Evolutionary conservation across 805 yeast genomes (phyloP).

Genomic region (Candida awuae): DNA sequence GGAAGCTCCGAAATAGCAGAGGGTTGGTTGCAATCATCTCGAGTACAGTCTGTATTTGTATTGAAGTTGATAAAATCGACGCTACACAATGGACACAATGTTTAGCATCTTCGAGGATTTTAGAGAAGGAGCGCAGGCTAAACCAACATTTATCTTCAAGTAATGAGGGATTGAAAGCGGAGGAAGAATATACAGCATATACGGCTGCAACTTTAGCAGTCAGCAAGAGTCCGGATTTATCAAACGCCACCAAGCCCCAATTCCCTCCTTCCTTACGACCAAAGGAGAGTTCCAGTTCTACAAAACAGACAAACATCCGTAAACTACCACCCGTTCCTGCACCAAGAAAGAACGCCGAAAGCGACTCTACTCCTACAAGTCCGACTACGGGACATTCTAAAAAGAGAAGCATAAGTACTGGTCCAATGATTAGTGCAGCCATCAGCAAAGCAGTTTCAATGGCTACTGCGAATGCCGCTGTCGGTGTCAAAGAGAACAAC

Average conservation of each 20-base stretch:
- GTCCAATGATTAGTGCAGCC: constrained; percentile 31
- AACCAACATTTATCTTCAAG: constrained; percentile 20
- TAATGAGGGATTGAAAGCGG: constrained; percentile 25
- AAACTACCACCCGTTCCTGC: not conserved
- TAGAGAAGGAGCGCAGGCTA: constrained; percentile 39
- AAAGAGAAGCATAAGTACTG: constrained; percentile 10
- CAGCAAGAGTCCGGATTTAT: constrained; percentile 12
- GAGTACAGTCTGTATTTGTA: constrained; percentile 43
- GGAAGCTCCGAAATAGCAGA: constrained; percentile 26
- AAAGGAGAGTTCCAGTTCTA: not conserved
- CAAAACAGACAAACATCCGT: constrained; percentile 11
- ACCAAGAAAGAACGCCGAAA: not conserved
- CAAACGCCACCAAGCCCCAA: too few relatives aligned
- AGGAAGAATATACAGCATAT: constrained; percentile 30
- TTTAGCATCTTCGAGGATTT: constrained; percentile 40
- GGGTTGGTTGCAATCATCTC: constrained; percentile 54
- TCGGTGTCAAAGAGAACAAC: constrained; percentile 3
- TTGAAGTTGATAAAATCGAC: constrained; percentile 47
- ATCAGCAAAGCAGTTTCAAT: constrained; percentile 26
- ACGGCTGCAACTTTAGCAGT: constrained; percentile 31
- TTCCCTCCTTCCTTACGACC: too few relatives aligned
- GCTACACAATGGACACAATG: constrained; percentile 51
- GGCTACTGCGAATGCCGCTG: constrained; percentile 13
- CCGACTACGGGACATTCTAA: not conserved
- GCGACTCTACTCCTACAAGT: not conserved